Conservation (phyloP, 345 rosid species). For the Eucalyptus grandis region DNA sequence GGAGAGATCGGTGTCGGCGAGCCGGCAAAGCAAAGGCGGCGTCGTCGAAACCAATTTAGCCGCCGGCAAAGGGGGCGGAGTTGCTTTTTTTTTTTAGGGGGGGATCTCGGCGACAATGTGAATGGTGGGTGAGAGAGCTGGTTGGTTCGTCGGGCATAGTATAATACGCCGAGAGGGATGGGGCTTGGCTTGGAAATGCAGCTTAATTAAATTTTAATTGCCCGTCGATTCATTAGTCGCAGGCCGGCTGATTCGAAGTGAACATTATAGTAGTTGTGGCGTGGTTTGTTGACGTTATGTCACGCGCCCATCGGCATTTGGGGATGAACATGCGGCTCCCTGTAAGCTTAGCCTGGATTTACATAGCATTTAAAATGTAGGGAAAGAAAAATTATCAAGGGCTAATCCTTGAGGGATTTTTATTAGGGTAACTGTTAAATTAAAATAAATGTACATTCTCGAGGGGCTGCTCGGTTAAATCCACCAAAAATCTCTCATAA, state of each 20-base stretch:
- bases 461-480: not conserved
- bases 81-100: not conserved
- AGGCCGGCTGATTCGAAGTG: not conserved
- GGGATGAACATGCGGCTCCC: not conserved
- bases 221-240: not conserved
- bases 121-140: not conserved
- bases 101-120: not conserved
- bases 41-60: not conserved
- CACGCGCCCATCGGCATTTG: not conserved
- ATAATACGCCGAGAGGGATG: not conserved
- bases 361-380: not conserved
- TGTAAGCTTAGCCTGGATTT: not conserved
- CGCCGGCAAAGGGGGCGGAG: not conserved
- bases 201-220: not conserved
- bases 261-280: not conserved
- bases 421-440: not conserved
- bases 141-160: not conserved
- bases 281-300: not conserved
- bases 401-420: not conserved
- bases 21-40: fast-evolving
- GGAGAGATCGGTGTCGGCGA: not conserved
- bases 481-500: not conserved
- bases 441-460: not conserved
- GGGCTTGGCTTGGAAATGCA: not conserved
- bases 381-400: not conserved